phyloP scores from a whole-genome alignment of 768 basidiomycete genomes.

The Austroboletus eburneus region DNA sequence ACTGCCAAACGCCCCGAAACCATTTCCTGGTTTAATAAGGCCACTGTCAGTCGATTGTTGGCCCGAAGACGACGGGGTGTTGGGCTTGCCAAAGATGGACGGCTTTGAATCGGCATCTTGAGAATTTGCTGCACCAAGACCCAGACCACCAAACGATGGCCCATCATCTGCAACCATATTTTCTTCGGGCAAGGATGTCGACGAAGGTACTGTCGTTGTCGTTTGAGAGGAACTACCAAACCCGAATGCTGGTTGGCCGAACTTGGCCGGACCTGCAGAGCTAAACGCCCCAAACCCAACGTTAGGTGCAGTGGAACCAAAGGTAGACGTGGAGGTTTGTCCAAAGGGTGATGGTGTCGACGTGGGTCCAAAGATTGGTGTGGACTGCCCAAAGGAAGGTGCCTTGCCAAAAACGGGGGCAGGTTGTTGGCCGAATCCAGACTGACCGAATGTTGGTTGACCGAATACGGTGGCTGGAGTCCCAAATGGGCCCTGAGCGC shows the following conservation, averaged over 20 bases:
- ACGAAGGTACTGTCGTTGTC: neutral
- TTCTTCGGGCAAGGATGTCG: constrained; percentile 21
- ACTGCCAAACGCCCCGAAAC: constrained; percentile 30
- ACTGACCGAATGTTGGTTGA: constrained; percentile 24
- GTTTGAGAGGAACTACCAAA: constrained; percentile 13
- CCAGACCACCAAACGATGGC: constrained; percentile 30
- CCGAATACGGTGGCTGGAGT: constrained; percentile 26
- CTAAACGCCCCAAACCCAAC: constrained; percentile 33
- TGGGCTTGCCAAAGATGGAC: constrained; percentile 32
- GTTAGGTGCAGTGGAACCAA: constrained; percentile 19
- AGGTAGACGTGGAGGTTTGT: constrained; percentile 14
- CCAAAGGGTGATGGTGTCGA: constrained; percentile 18
- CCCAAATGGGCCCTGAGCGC: constrained; percentile 19
- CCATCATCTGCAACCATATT: constrained; percentile 32
- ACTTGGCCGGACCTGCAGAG: constrained; percentile 29
- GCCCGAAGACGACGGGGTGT: constrained; percentile 4
- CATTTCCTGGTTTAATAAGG: constrained; percentile 32
- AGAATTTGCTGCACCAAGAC: constrained; percentile 26
- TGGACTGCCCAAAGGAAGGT: constrained; percentile 20
- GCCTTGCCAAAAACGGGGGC: constrained; percentile 22
- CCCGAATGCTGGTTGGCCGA: constrained; percentile 29
- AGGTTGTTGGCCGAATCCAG: constrained; percentile 17
- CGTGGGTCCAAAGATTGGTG: constrained; percentile 13
- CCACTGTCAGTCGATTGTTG: constrained; percentile 15
- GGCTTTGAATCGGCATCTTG: constrained; percentile 23